phyloP scores from a whole-genome alignment of 1,284 basidiomycete species.

The Heterobasidion annosum region DNA sequence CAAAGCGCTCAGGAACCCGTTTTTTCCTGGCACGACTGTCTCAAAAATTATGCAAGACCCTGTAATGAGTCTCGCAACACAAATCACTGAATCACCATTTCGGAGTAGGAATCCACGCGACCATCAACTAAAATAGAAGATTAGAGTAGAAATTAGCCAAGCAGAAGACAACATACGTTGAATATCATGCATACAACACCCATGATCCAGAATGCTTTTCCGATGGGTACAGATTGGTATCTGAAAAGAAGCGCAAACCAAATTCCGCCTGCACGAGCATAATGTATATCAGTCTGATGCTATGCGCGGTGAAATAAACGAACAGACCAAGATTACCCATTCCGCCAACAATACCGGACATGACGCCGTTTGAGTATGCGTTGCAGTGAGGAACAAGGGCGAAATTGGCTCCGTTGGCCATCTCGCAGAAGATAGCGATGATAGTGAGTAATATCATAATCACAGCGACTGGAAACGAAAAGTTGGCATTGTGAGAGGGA shows the following conservation, averaged over 20 bases:
- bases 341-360: conserved; percentile 41
- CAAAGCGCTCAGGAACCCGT: too few relatives aligned
- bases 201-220: conserved; percentile 38
- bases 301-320: not conserved
- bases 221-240: conserved; percentile 30
- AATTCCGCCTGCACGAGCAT: conserved; percentile 23
- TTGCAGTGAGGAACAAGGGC: conserved; percentile 46
- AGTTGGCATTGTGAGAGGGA: conserved; percentile 9
- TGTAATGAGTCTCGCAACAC: too few relatives aligned
- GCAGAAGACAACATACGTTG: not conserved
- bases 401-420: conserved; percentile 47
- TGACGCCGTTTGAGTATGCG: not conserved
- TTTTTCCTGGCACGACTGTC: too few relatives aligned
- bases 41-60: too few relatives aligned
- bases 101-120: not conserved
- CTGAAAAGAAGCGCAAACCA: conserved; percentile 41
- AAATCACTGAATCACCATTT: not conserved
- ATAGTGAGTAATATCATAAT: conserved; percentile 23
- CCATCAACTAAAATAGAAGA: not conserved
- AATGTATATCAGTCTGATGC: not conserved
- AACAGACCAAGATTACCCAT: conserved; percentile 38
- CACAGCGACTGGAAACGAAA: conserved; percentile 12
- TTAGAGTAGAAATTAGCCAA: not conserved
- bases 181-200: conserved; percentile 26
- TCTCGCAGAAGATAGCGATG: conserved; percentile 32